Evolutionary conservation across 116 monocot species (phyloP), one percentile per base, ranked within the genome.

Genomic region (Papilionanthe hybrid): DNA sequence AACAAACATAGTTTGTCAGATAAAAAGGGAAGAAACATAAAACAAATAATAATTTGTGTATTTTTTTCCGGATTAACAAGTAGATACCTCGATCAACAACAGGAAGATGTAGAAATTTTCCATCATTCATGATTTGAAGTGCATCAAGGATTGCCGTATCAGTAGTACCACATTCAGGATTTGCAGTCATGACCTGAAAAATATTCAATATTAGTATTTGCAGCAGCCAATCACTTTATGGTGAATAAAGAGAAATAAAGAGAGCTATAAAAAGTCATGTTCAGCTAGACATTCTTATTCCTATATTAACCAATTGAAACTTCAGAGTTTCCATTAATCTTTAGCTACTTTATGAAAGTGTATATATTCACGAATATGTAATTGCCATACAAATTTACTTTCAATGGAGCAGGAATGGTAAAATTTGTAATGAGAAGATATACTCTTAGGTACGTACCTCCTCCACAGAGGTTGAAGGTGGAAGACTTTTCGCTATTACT

Each of bases 81-180:
- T 28, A 55, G 10, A 29, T 82, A 99, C 98, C 98, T 90, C 87
- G 83, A 80, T 94, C 98, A 20, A 99, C 79, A 79, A 99, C 90
- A 79, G 98, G 98, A 53, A 99, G 86, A 85, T 99, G 94, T 57
- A 99, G 88, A 82, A 99, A 94, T 81, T 91, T 91, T 42, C 91
- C 91, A 78, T 90, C 85, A 77, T 94, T 94, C 94, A 99, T 94
- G 72, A 84, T 93, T 78, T 94, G 94, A 78, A 99, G 88, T 73
- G 98, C 98, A 86, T 99, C 95, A 60, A 99, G 81, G 71, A 99
- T 93, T 72, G 98, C 83, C 27, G 89, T 99, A 83, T 99, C 93
- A 82, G 90, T 67, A 68, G 87, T 93, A 71, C 76, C 91, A 76
- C 91, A 99, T 86, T 94, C 90, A 81, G 98, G 98, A 56, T 91